Evolutionary conservation across 2,329 filamentous ascomycete species (phyloP), one percentile per base, ranked within the genome.

Genomic region (Fusarium beomiforme): DNA sequence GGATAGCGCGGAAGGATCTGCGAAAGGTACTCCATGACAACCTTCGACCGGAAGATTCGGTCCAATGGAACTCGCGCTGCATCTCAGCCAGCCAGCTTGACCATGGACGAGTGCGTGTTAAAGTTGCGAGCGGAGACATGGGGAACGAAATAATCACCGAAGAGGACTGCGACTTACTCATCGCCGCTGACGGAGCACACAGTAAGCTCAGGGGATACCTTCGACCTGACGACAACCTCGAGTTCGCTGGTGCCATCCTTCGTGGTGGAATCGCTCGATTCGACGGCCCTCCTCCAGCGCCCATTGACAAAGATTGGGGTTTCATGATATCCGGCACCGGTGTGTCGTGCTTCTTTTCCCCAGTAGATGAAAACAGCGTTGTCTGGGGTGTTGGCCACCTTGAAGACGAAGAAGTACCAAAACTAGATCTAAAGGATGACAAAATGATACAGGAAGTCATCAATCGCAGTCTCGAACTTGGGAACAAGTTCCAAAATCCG

Each of bases 171-270:
- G 83, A 86, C 64, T 19, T 86, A 1, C 77, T 86, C 11, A 76
- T 86, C 37, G 83, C 79, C 1, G 83, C 84, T 0, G 85, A 86
- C 64, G 85, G 85, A 0, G 79, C 82, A 1, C 79, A 74, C 21
- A 85, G 83, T 67, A 83, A 80, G 60, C 75, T 86, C 5, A 75
- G 85, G 36, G 70, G 73, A 16, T 66, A 42, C 12, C 66, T 86
- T 8, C 77, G 84, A 21, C 83, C 83, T 12, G 64, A 78, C 10
- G 82, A 85, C 56, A 72, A 56, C 3, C 76, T 85, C 4, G 37
- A 79, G 17, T 85, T 81, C 69, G 76, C 80, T 2, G 83, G 84
- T 0, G 80, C 80, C 6, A 77, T 83, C 7, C 76, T 81, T 21
- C 76, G 83, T 37, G 79, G 76, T 3, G 85, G 83, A 1, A 77